These are phyloP conservation scores for Plectranthus barbatus DNA, from an alignment of 257 asterid species.

Conservation along the genomic window DNA sequence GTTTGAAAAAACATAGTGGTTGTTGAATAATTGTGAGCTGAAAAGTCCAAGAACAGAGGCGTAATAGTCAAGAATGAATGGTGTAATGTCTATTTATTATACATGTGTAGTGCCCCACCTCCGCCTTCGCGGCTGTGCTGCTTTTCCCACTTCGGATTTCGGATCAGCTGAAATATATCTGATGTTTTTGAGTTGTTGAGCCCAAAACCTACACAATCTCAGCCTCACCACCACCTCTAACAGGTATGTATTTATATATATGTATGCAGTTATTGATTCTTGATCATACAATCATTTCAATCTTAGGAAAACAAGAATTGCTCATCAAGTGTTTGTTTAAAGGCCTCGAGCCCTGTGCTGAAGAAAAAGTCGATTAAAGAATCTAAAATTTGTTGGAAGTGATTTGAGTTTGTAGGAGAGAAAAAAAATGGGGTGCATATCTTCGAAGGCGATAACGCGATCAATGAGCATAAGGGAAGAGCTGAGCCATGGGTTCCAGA, in stretches of 20 bases:
- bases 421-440: conserved; percentile 42
- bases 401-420: too few species aligned
- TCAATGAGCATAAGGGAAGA: conserved; percentile 40
- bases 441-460: conserved; percentile 31
- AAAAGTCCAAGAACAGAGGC: conserved; percentile 12
- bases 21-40: not conserved
- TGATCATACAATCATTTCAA: too few species aligned
- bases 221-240: not conserved
- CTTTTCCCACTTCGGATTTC: not conserved
- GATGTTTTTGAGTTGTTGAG: not conserved
- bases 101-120: not conserved
- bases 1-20: not conserved
- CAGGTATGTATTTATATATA: not conserved
- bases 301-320: too few species aligned
- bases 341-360: too few species aligned
- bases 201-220: too few species aligned
- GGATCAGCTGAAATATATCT: not conserved
- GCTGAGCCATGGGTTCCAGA: conserved; percentile 21
- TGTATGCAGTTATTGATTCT: too few species aligned
- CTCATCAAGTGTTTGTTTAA: too few species aligned
- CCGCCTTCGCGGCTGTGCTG: not conserved
- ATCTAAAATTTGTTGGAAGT: too few species aligned
- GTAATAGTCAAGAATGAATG: not conserved
- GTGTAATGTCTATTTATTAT: not conserved
- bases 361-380: too few species aligned